Evolutionary conservation across 257 asterid genomes (phyloP).

Genomic region (Voacanga thouarsii): DNA sequence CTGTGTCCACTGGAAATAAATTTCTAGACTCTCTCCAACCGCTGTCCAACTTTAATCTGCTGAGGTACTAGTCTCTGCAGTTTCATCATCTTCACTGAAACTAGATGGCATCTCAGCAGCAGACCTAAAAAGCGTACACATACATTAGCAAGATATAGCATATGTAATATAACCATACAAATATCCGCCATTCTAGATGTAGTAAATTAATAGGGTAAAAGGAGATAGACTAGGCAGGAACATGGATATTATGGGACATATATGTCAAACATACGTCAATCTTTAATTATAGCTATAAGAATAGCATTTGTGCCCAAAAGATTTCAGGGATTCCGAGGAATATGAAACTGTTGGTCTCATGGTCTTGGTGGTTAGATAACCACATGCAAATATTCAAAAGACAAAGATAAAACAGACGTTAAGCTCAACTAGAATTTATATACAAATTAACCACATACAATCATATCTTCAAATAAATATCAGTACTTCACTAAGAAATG

Average conservation of each 20-base stretch:
- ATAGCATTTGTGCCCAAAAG: background rate
- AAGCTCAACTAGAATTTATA: background rate
- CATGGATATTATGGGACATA: background rate
- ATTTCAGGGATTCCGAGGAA: background rate
- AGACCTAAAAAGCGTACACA: constrained; percentile 33
- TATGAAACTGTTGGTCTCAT: background rate
- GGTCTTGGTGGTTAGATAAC: background rate
- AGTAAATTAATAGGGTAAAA: background rate
- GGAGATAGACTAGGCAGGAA: background rate
- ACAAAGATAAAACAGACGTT: background rate
- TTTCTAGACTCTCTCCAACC: constrained; percentile 4
- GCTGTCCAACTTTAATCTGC: constrained; percentile 29
- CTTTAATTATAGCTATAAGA: background rate
- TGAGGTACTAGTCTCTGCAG: constrained; percentile 66
- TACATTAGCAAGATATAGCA: constrained; percentile 1
- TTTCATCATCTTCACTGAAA: constrained; percentile 61
- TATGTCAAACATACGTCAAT: background rate
- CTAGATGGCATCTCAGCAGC: constrained; percentile 59
- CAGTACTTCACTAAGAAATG: background rate
- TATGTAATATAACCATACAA: background rate
- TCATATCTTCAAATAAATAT: background rate
- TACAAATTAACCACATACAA: too few species aligned
- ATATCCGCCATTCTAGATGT: background rate
- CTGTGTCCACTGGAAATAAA: background rate
- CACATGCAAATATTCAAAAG: background rate